Evolutionary conservation across 2,329 filamentous ascomycete genomes (phyloP).

Genomic region (Sporothrix dimorphospora): DNA sequence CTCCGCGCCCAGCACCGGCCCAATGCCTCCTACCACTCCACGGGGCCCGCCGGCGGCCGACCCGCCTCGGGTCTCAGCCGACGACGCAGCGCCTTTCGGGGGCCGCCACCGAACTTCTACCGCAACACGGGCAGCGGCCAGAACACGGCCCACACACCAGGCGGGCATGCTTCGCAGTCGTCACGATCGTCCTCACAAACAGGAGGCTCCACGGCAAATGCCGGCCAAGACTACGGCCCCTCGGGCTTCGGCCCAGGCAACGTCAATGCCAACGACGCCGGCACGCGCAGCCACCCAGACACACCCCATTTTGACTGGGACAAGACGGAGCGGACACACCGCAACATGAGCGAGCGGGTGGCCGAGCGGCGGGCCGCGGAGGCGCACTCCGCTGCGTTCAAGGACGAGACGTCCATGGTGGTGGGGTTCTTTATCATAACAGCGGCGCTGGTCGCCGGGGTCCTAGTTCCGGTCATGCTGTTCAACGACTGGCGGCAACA

Average conservation of each 20-base stretch:
- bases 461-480: slow-evolving; percentile 51
- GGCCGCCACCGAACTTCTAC: slow-evolving; percentile 90
- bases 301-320: slow-evolving; percentile 78
- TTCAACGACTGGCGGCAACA: slow-evolving; percentile 42
- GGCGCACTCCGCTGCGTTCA: slow-evolving; percentile 41
- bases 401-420: slow-evolving; percentile 46
- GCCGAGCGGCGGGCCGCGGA: slow-evolving; percentile 44
- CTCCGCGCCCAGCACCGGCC: slow-evolving; percentile 41
- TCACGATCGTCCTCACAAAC: not conserved
- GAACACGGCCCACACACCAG: slow-evolving; percentile 33
- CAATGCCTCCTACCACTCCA: slow-evolving; percentile 58
- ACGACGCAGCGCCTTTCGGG: slow-evolving; percentile 74
- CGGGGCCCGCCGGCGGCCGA: slow-evolving; percentile 69
- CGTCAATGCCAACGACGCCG: slow-evolving; percentile 30
- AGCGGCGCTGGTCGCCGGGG: slow-evolving; percentile 50
- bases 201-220: slow-evolving; percentile 45
- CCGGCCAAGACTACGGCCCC: not conserved
- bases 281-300: slow-evolving; percentile 47
- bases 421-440: slow-evolving; percentile 56
- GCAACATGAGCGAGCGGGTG: slow-evolving; percentile 58
- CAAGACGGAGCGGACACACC: slow-evolving; percentile 74
- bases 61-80: slow-evolving; percentile 80
- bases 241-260: slow-evolving; percentile 26
- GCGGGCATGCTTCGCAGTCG: not conserved
- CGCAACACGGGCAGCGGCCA: slow-evolving; percentile 50